Base-by-base conservation (phyloP, 108 stramenopile genomes). In the Discostella pseudostelligera region DNA sequence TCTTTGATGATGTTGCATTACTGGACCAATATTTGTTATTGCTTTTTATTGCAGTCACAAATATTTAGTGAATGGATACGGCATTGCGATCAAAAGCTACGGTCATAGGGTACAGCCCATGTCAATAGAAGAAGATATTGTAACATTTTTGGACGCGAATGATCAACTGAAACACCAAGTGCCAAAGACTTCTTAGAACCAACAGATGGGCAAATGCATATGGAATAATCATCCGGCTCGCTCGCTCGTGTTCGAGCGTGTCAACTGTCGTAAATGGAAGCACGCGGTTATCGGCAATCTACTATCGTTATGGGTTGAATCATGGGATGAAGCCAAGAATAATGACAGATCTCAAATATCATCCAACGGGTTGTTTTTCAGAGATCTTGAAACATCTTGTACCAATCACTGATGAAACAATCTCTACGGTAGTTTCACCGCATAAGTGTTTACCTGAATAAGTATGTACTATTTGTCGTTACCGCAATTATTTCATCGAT, bases 21-120 rank as follows among this genome's bases (percentile, higher is more conserved):
- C 28, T 54, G 24, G 26, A 20, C 25, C 28, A n/a, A 16, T 9
- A 49, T 49, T 26, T 29, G 0, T 29, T 4, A 29, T 14, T 14
- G 4, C 53, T 29, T 29, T 28, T 9, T 14, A 29, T 29, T 20
- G 53, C 53, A 54, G 53, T 76, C 88, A 82, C 74, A 92, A 92
- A 53, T 92, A 84, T 72, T 72, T 92, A 57, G 78, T 92, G 21
- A 71, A 86, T 66, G 66, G 81, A 14, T 61, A 85, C 56, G 90
- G 90, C 11, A 62, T 69, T 9, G 86, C 84, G 17, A 81, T 92
- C 17, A 68, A 84, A 35, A 49, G 83, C 40, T 92, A 80, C 53
- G 57, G 63, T 43, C 78, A 88, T 71, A 62, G 74, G 51, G 60
- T 82, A 28, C 64, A 73, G 55, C 87, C 87, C 29, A 47, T 86